Conservation (phyloP, 2,329 filamentous ascomycete genomes). For the Arthrocladium fulminans region DNA sequence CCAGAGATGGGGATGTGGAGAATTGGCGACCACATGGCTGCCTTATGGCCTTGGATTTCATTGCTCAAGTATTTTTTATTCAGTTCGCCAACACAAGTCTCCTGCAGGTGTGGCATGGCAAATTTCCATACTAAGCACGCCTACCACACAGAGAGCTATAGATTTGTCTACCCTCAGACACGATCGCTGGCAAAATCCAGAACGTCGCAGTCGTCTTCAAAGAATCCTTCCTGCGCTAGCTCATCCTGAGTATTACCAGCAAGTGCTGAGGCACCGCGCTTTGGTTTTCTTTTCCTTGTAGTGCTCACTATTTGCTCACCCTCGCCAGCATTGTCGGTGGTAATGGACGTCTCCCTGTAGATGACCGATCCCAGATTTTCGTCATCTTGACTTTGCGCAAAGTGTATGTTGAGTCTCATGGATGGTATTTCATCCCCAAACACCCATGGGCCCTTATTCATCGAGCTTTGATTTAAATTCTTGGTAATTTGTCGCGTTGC, state of each 20-base stretch:
- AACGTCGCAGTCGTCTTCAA: conserved; percentile 87
- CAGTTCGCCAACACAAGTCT: too few species aligned
- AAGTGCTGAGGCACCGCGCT: conserved; percentile 55
- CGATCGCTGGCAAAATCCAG: conserved; percentile 67
- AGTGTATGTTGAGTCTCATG: conserved; percentile 38
- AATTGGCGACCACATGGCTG: not conserved
- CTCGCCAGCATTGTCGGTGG: not conserved
- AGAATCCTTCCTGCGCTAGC: conserved; percentile 60
- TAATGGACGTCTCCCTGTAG: conserved; percentile 16
- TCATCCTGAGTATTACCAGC: conserved; percentile 66
- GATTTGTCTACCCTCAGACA: conserved; percentile 30
- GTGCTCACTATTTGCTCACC: conserved; percentile 71
- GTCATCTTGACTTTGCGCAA: conserved; percentile 40
- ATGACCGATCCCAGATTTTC: conserved; percentile 14
- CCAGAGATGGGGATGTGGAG: not conserved
- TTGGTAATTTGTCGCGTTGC: conserved; percentile 22
- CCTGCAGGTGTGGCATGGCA: too few species aligned
- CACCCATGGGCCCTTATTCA: conserved; percentile 37
- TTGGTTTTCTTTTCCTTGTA: conserved; percentile 59
- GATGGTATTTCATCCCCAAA: conserved; percentile 45
- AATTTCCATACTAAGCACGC: too few species aligned
- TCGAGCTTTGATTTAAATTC: conserved; percentile 6
- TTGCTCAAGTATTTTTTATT: too few species aligned
- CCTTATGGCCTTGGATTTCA: not conserved
- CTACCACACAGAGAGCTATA: too few species aligned